phyloP scores from a whole-genome alignment of 345 rosid species.

The Trapa incisa region DNA sequence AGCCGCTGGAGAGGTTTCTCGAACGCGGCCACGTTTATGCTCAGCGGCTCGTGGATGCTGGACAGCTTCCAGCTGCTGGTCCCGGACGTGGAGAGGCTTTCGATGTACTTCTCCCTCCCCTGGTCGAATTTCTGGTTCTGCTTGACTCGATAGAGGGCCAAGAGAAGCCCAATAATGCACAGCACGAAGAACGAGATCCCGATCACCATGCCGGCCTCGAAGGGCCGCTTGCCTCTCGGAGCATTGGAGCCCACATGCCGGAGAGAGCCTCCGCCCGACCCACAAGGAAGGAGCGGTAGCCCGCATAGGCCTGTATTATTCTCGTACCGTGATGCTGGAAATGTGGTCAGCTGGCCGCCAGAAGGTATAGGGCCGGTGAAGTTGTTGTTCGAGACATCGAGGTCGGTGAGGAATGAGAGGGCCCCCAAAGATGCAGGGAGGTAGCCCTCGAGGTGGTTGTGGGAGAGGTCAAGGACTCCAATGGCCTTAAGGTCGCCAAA shows the following conservation, averaged over 20 bases:
- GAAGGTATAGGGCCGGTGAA: constrained; percentile 75
- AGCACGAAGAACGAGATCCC: constrained; percentile 52
- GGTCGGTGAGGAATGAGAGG: constrained; percentile 78
- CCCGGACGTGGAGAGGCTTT: constrained; percentile 85
- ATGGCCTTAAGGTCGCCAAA: constrained; percentile 64
- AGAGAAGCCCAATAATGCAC: constrained; percentile 44
- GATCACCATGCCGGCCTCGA: constrained; percentile 44
- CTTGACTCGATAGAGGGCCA: constrained; percentile 51
- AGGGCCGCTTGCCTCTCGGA: constrained; percentile 29
- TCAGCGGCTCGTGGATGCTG: constrained; percentile 72
- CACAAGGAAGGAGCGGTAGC: constrained; percentile 64
- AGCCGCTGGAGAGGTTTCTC: constrained; percentile 86
- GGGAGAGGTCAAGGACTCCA: constrained; percentile 81
- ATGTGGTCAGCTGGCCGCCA: constrained; percentile 89
- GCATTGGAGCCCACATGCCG: constrained; percentile 12
- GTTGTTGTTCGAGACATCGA: constrained; percentile 88
- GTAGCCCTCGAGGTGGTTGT: constrained; percentile 65
- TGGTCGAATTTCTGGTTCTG: constrained; percentile 42
- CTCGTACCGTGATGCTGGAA: constrained; percentile 66
- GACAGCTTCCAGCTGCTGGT: constrained; percentile 92
- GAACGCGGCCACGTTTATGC: constrained; percentile 83
- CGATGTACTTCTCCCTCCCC: constrained; percentile 68
- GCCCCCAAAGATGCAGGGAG: constrained; percentile 64
- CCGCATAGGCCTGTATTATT: constrained; percentile 96
- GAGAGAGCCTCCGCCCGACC: constrained; percentile 16